Evolutionary conservation across 352 stramenopile genomes (phyloP).

Genomic region (Globisporangium takayamanum): DNA sequence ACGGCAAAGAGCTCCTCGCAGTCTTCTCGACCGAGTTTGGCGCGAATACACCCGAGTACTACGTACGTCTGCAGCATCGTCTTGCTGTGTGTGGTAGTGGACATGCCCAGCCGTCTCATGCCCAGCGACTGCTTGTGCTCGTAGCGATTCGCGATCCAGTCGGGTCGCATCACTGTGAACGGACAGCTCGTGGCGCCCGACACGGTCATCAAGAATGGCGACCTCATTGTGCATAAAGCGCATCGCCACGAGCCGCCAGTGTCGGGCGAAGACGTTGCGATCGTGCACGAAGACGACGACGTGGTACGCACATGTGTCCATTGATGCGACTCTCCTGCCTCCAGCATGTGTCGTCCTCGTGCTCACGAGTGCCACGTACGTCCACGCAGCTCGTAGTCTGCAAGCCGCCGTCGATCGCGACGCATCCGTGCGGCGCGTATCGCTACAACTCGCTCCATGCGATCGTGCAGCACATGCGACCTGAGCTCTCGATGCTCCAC

Average conservation of each 20-base stretch:
- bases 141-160: conserved; percentile 88
- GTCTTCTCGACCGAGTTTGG: conserved; percentile 88
- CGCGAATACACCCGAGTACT: conserved; percentile 82
- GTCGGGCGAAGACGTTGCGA: conserved; percentile 62
- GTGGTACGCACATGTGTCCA: conserved; percentile 30
- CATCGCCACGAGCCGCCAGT: conserved; percentile 97
- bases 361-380: background rate
- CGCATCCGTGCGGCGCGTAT: conserved; percentile 94
- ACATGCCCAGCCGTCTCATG: background rate
- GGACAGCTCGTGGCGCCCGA: conserved; percentile 61
- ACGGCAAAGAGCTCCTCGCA: conserved; percentile 85
- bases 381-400: conserved; percentile 63
- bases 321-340: background rate
- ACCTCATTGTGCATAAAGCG: conserved; percentile 92
- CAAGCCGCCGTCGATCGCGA: conserved; percentile 91
- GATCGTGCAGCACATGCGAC: conserved; percentile 66
- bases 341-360: background rate
- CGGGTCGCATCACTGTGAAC: conserved; percentile 93
- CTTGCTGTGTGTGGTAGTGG: background rate
- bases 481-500: conserved; percentile 65
- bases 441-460: conserved; percentile 92
- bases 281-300: conserved; percentile 74
- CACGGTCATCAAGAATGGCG: conserved; percentile 88
- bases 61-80: conserved; percentile 29
- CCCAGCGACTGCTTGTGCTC: background rate